Base-by-base conservation (phyloP, 2,329 filamentous ascomycete species). In the Pezicula carpinea region DNA sequence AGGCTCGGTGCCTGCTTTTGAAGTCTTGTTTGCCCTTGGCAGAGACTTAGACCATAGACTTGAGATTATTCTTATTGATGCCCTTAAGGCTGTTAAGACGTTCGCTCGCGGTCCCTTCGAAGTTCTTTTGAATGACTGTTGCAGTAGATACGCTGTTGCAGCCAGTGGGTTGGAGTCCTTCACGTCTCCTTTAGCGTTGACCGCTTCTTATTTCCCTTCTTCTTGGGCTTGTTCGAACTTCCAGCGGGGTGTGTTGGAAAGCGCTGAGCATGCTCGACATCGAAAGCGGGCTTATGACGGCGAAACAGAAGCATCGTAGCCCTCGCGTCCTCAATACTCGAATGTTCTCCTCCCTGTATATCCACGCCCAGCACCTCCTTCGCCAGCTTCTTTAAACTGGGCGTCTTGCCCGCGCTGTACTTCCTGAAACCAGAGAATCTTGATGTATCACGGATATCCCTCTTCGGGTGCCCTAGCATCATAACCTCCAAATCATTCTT, bases 231-330 rank as follows among this genome's bases (percentile, higher is more conserved):
- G 21, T 52, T 54, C 15, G 50, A 44, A 19, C 36, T 43, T 31
- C 48, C 47, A 26, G 46, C 33, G 6, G 43, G 33, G 2, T 63
- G 67, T 6, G 69, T 62, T 3, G 76, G 73, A 64, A 79, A 93
- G 48, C 78, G 80, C 65, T 81, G 83, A 47, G 83, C 72, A 64
- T 89, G 82, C 63, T 95, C 89, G 48, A 82, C 72, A 63, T 97
- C 93, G 62, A 99, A 96, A 0, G 77, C 86, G 15, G 83, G 75
- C 69, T 96, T 97, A 64, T 90, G 81, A 55, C 82, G 80, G 52
- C 87, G 77, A 62, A 95, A 97, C 35, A 99, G 70, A 47, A 92
- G 70, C 90, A 99, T 97, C 1, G 90, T 85, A 5, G 88, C 89
- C 55, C 89, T 75, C 2, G 93, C 93, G 72, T 99, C 93, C 70